Evolutionary conservation across 306 rosid genomes (phyloP).

Genomic region (Gynostemma pentaphyllum): DNA sequence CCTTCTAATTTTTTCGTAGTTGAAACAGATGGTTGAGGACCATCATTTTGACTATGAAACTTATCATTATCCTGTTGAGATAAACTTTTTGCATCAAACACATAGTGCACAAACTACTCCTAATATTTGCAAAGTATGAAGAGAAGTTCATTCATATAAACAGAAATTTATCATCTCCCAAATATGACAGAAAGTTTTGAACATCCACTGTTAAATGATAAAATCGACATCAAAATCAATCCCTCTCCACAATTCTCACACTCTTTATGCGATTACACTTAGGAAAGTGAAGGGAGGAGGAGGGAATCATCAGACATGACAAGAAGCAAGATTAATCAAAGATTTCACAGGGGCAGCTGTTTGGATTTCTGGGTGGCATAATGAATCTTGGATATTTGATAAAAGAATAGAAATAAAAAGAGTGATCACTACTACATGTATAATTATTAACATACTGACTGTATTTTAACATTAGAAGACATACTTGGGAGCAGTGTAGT

Average conservation of each 20-base stretch:
- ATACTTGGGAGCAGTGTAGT: conserved; percentile 26
- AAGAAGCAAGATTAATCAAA: not conserved
- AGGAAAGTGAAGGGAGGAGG: too few species aligned
- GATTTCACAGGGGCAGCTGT: not conserved
- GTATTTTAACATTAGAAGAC: conserved; percentile 26
- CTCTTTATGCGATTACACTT: not conserved
- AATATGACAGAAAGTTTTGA: not conserved
- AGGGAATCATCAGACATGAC: not conserved
- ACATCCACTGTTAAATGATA: not conserved
- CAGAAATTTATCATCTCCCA: not conserved
- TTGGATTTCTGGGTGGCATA: not conserved
- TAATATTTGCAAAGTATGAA: not conserved
- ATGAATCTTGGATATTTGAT: not conserved
- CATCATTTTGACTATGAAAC: conserved; percentile 19
- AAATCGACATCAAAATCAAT: not conserved
- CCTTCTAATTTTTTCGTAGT: conserved; percentile 17
- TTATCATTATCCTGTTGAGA: conserved; percentile 21
- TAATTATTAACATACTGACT: conserved; percentile 35
- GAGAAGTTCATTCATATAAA: not conserved
- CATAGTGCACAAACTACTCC: not conserved
- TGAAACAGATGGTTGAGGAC: conserved; percentile 19
- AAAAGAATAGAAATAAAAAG: not conserved
- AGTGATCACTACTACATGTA: not conserved
- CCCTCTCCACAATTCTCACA: not conserved
- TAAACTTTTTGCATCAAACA: conserved; percentile 6